Evolutionary conservation across 2,329 filamentous ascomycete species (phyloP).

Genomic region (Rhinocladiella similis): DNA sequence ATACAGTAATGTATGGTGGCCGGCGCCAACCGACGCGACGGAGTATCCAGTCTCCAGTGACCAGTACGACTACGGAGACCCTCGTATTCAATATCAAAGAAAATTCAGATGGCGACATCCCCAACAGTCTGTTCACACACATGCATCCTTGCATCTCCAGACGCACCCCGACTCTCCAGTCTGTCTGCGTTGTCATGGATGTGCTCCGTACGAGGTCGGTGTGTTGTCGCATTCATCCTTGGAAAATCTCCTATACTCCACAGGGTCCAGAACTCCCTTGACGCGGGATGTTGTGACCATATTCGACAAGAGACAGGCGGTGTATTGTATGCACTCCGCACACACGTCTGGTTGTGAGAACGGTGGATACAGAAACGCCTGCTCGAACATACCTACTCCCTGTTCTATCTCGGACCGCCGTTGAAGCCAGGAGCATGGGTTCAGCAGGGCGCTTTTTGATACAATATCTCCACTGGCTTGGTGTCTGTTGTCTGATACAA

Average conservation of each 20-base stretch:
- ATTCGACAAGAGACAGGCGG: background rate
- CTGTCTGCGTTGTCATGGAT: background rate
- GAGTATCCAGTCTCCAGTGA: no score
- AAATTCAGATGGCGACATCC: conserved; percentile 7
- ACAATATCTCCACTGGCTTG: conserved; percentile 4
- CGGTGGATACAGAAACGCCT: no score
- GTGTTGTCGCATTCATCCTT: conserved; percentile 3
- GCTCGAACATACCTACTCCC: background rate
- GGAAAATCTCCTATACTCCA: background rate
- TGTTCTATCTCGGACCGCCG: no score
- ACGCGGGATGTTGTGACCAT: background rate
- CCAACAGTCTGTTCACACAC: conserved; percentile 7
- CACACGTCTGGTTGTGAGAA: background rate
- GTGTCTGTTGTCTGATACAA: background rate
- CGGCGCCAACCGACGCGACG: no score
- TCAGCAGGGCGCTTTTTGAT: background rate
- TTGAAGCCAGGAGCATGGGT: no score
- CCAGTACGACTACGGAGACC: no score
- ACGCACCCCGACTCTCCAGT: conserved; percentile 6
- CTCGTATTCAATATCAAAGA: background rate
- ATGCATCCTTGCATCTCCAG: conserved; percentile 2
- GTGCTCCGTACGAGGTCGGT: background rate
- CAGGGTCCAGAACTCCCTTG: background rate
- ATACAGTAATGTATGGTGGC: background rate
- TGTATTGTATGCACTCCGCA: conserved; percentile 14